These are phyloP conservation scores for Primulina huaijiensis DNA, from an alignment of 257 asterid species.

Conservation along the genomic window DNA sequence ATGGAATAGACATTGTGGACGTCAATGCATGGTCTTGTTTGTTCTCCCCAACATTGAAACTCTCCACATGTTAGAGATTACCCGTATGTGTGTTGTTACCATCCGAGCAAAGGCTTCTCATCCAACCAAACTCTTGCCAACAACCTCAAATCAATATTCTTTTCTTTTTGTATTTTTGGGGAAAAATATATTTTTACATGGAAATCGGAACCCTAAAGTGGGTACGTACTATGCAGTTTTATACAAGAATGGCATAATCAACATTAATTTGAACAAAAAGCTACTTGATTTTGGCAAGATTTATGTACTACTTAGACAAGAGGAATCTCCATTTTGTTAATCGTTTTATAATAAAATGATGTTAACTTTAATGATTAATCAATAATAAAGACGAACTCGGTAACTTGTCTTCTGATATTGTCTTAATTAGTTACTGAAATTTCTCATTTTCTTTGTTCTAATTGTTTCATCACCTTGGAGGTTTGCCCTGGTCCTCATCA, in stretches of 20 bases:
- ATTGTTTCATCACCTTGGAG: too few species aligned
- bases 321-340: not conserved
- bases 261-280: constrained; percentile 25
- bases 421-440: too few species aligned
- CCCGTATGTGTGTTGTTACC: not conserved
- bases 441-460: too few species aligned
- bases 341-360: too few species aligned
- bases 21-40: too few species aligned
- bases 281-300: constrained; percentile 33
- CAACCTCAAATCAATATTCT: constrained; percentile 8
- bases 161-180: not conserved
- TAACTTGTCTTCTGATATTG: too few species aligned
- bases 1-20: too few species aligned
- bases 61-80: too few species aligned
- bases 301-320: constrained; percentile 19
- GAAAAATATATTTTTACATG: constrained; percentile 1
- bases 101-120: constrained; percentile 16
- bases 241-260: constrained; percentile 24
- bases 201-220: constrained; percentile 22
- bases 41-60: too few species aligned
- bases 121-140: constrained; percentile 25
- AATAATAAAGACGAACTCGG: too few species aligned
- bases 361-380: too few species aligned
- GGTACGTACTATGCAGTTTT: constrained; percentile 16
- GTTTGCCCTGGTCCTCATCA: too few species aligned